Evolutionary conservation across 2,329 filamentous ascomycete species (phyloP), one percentile per base, ranked within the genome.

Genomic region (Paradendryphiella salina): DNA sequence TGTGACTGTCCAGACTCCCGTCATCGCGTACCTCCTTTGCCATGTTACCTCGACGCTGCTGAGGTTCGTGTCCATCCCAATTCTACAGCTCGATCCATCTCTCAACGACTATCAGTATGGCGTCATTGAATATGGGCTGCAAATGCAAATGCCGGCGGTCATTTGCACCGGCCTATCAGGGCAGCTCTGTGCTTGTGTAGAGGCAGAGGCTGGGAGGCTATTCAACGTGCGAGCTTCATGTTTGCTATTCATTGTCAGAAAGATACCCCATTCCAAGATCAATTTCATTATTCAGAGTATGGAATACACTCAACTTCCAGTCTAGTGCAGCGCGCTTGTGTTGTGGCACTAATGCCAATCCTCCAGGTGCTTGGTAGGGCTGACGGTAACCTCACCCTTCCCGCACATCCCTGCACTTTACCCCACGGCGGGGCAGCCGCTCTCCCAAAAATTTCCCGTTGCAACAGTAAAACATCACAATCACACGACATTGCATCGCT

Each of bases 381-480:
- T 69, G 57, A 62, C 36, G 34, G 35, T 49, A 46, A 57, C 44
- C 49, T 56, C 49, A 56, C 42, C 17, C 38, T 17, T 41, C 40
- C 33, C 20, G 31, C 39, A 37, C 28, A 59, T 48, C 52, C 52
- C 52, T 60, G 50, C 40, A 55, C 20, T 33, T 43, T 61, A 57
- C 59, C 57, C 59, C 59, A 58, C 59, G 54, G 57, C 50, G 59
- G 59, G 59, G 57, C 46, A 59, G 14, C 21, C 37, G 39, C 44
- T 8, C 26, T 26, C 43, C 52, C 50, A 61, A 63, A 59, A 60
- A 60, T 51, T 58, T 59, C 43, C 50, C 52, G n/a, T 37, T 45
- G 42, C 38, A 39, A 49, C 35, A 36, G 41, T 11, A 18, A 31
- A 18, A 17, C 28, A 33, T 32, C 21, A 34, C 17, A 41, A 39